Percentiles rank a stretch among this genome's conserved stretches.
These are phyloP conservation scores for Brassica balearica DNA, from an alignment of 441 rosid genomes.

Conservation along the genomic window DNA sequence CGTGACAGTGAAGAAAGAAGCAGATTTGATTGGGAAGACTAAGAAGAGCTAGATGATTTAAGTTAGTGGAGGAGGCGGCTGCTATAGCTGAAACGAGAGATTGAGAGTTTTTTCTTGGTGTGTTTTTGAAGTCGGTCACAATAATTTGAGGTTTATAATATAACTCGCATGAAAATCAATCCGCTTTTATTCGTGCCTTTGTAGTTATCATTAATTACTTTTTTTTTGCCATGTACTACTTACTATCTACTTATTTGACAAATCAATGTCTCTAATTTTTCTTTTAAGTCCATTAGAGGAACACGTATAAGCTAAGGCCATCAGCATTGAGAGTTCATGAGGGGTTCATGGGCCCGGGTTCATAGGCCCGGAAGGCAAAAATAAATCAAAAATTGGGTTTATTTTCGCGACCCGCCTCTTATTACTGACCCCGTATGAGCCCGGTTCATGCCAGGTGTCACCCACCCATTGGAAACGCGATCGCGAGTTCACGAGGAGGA, in stretches of 20 bases:
- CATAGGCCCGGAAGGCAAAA: too few species aligned
- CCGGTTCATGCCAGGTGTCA: too few species aligned
- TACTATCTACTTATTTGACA: slow-evolving; percentile 13
- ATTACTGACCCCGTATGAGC: too few species aligned
- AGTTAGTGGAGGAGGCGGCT: slow-evolving; percentile 37
- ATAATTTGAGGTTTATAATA: slow-evolving; percentile 30
- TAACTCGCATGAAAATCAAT: slow-evolving; percentile 39
- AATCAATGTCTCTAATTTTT: neutral
- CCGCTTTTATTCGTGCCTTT: neutral
- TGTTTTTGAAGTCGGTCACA: slow-evolving; percentile 37
- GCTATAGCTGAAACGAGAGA: slow-evolving; percentile 19
- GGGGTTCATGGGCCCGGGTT: too few species aligned
- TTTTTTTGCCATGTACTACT: neutral
- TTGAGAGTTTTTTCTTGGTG: slow-evolving; percentile 8
- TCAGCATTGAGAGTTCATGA: too few species aligned
- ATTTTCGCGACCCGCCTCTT: too few species aligned
- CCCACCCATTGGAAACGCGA: too few species aligned
- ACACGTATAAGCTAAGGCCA: neutral
- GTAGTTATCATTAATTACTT: neutral
- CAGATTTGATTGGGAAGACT: slow-evolving; percentile 23
- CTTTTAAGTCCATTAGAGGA: neutral
- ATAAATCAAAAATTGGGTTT: too few species aligned
- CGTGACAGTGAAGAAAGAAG: slow-evolving; percentile 8
- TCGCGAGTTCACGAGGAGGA: too few species aligned
- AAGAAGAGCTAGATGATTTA: slow-evolving; percentile 13